phyloP scores from a whole-genome alignment of 176 grass and related monocot species.

The Lolium perenne region DNA sequence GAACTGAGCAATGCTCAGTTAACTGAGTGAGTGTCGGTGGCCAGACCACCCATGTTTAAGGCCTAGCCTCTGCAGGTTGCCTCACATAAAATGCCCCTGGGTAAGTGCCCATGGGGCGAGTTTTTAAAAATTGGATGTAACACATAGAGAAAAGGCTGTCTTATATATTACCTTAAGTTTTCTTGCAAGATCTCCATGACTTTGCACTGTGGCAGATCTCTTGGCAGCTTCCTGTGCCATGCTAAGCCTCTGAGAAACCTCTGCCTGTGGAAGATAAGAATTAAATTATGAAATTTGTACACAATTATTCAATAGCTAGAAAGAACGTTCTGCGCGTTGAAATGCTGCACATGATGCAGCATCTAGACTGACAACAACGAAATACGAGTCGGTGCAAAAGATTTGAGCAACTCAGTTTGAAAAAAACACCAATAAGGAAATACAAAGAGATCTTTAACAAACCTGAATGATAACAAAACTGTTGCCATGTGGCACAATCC shows the following conservation, averaged over 20 bases:
- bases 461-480: background rate
- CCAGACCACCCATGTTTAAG: background rate
- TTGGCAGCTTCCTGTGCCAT: constrained; percentile 76
- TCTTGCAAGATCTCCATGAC: constrained; percentile 92
- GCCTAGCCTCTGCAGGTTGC: background rate
- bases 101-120: background rate
- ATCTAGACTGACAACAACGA: background rate
- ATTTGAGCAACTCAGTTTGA: background rate
- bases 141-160: background rate
- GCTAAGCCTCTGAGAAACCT: constrained; percentile 89
- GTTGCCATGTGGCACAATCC: too few species aligned
- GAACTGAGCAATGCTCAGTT: background rate
- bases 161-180: constrained; percentile 79
- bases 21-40: background rate
- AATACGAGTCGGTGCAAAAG: background rate
- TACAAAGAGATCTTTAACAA: constrained; percentile 21
- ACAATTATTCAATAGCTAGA: constrained; percentile 7
- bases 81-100: background rate
- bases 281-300: constrained; percentile 27
- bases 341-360: constrained; percentile 6
- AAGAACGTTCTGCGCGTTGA: background rate
- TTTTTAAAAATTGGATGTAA: background rate
- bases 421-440: constrained; percentile 25
- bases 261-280: constrained; percentile 67
- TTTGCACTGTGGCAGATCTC: constrained; percentile 60